Evolutionary conservation across 495 filamentous ascomycete species (phyloP), one percentile per base, ranked within the genome.

Genomic region (Neurospora sp.): DNA sequence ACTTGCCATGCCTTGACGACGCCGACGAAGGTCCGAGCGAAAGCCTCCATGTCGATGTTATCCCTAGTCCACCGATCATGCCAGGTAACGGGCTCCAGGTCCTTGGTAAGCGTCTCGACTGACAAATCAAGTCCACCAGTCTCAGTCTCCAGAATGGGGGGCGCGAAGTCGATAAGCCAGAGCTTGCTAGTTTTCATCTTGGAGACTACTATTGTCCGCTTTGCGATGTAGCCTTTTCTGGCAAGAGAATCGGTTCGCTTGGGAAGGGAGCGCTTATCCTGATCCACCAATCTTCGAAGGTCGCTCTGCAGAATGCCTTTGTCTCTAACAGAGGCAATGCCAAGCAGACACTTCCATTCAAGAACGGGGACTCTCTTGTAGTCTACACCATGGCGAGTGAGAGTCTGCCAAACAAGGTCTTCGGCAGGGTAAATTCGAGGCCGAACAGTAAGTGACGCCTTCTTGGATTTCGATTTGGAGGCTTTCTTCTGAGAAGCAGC

Each of bases 191-290:
- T 96, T 70, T 89, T 89, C 48, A 86, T 83, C 31, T 87, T 85
- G 70, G 85, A 88, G 23, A 89, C 85, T 39, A 93, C 85, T 6
- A 94, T 85, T 1, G 88, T 86, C 42, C 88, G 87, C 81, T 98
- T 98, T 44, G 90, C 90, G 69, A 98, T 93, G 79, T 97, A 96
- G 10, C 94, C 95, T 77, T 91, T 92, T 72, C 85, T 84, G 27
- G 88, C 88, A 23, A 98, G 86, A 2, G 85, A 82, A 75, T 94
- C 91, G 1, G 94, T 97, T 48, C 95, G 86, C 70, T 89, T 89
- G 14, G 94, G 93, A 7, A 97, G 88, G 3, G 94, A 97, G 59
- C 93, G 88, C 78, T 96, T 96, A 80, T 97, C 93, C 81, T 97
- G 94, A 23, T 91, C 90, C 74, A 92, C 93, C 10, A 92, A 78